These are phyloP conservation scores for Rhododendron williamsianum DNA, from an alignment of 148 eudicot genomes.

Conservation along the genomic window DNA sequence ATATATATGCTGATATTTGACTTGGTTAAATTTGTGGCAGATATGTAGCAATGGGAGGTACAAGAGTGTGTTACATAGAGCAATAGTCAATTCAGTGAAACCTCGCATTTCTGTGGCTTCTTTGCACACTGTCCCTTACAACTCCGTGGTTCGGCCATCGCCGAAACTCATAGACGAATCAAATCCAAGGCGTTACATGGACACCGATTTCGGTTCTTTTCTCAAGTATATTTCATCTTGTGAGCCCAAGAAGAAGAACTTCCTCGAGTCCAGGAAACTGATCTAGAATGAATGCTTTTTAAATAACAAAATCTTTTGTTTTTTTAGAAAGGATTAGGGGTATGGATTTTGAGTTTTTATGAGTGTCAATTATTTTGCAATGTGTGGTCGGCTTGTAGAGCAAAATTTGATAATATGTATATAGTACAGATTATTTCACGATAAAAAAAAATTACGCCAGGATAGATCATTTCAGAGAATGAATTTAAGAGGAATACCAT, in stretches of 20 bases:
- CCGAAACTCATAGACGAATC: conserved; percentile 43
- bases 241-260: conserved; percentile 60
- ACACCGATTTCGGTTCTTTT: conserved; percentile 66
- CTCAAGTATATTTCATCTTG: conserved; percentile 49
- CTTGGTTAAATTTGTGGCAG: conserved; percentile 29
- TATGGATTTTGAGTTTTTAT: no score
- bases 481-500: no score
- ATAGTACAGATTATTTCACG: no score
- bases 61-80: conserved; percentile 83
- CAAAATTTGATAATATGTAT: no score
- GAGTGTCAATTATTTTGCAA: no score
- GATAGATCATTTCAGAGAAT: no score
- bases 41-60: conserved; percentile 90
- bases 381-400: no score
- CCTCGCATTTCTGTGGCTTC: conserved; percentile 66
- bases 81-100: conserved; percentile 47
- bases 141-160: conserved; percentile 44
- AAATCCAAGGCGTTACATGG: conserved; percentile 70
- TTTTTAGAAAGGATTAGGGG: no score
- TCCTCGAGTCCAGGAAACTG: conserved; percentile 60
- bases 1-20: background rate
- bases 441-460: no score
- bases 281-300: background rate
- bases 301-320: background rate
- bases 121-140: conserved; percentile 55